Conservation (phyloP, 1,139 yeast genomes). For the Blastobotrys apis region DNA sequence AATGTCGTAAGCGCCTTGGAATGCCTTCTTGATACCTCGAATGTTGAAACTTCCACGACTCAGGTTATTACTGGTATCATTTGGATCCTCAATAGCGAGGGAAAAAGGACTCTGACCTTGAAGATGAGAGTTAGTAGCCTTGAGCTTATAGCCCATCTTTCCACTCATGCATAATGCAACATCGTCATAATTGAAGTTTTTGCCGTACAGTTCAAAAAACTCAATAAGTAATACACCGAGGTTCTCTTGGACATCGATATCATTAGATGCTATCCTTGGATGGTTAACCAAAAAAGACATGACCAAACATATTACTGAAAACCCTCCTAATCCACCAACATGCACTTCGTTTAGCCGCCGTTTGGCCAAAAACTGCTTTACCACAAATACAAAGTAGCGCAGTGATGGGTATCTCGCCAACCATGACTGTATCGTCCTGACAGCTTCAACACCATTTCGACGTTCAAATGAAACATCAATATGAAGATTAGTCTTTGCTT, state of each 20-base stretch:
- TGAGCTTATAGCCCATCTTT: constrained; percentile 52
- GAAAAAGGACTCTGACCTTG: constrained; percentile 54
- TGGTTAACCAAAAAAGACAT: constrained; percentile 74
- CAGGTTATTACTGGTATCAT: constrained; percentile 75
- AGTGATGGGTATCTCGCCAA: constrained; percentile 68
- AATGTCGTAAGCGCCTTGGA: constrained; percentile 86
- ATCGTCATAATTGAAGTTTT: constrained; percentile 81
- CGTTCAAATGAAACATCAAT: constrained; percentile 92
- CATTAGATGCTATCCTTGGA: constrained; percentile 67
- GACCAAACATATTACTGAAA: constrained; percentile 81
- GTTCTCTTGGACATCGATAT: constrained; percentile 67
- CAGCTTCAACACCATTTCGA: constrained; percentile 81
- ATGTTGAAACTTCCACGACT: constrained; percentile 82
- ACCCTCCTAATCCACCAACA: constrained; percentile 95
- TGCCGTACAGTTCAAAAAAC: constrained; percentile 92
- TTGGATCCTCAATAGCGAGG: constrained; percentile 85
- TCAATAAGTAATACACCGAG: constrained; percentile 86
- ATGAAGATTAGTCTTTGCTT: constrained; percentile 64
- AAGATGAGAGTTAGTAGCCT: constrained; percentile 51
- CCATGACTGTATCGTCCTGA: constrained; percentile 76
- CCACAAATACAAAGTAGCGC: constrained; percentile 75
- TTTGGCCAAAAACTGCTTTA: constrained; percentile 81
- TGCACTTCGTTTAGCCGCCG: constrained; percentile 86
- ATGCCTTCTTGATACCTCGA: constrained; percentile 76
- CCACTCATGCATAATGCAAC: constrained; percentile 45